phyloP scores from a whole-genome alignment of 2,329 filamentous ascomycete genomes.

The Gnomoniopsis sp. region DNA sequence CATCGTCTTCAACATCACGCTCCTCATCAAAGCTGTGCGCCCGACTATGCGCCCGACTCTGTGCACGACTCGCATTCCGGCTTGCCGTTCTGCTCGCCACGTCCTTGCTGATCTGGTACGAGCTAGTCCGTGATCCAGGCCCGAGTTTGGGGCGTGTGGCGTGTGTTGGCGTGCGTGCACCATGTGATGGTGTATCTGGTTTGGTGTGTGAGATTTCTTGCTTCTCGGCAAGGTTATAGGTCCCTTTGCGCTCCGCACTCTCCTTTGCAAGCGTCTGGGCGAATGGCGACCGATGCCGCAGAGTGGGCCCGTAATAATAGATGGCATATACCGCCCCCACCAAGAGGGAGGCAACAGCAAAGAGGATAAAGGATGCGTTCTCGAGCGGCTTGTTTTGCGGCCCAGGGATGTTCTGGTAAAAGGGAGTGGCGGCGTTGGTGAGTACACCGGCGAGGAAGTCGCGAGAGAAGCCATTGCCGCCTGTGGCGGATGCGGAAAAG shows the following conservation, averaged over 20 bases:
- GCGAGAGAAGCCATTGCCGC: constrained; percentile 71
- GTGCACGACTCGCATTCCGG: constrained; percentile 10
- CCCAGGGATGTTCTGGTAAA: constrained; percentile 56
- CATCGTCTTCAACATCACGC: not conserved
- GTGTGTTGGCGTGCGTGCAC: not conserved
- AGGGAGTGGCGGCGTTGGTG: constrained; percentile 64
- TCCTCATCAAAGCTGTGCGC: constrained; percentile 15
- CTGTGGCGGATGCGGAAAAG: constrained; percentile 71
- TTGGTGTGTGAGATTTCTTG: not conserved
- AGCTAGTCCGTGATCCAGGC: constrained; percentile 11
- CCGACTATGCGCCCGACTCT: constrained; percentile 9
- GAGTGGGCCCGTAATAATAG: constrained; percentile 59
- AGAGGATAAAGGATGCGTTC: constrained; percentile 61
- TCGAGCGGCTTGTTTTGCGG: constrained; percentile 29
- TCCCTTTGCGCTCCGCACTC: constrained; percentile 12
- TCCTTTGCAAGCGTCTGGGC: constrained; percentile 56
- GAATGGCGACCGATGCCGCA: constrained; percentile 61
- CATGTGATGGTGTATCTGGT: not conserved
- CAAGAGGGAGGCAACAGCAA: constrained; percentile 57
- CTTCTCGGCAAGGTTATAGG: not conserved
- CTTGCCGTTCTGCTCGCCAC: constrained; percentile 1
- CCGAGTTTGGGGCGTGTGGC: constrained; percentile 11
- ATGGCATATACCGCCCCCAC: constrained; percentile 63
- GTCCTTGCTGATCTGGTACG: constrained; percentile 13
- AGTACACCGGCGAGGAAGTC: constrained; percentile 72